Evolutionary conservation across 441 rosid genomes (phyloP), one percentile per base, ranked within the genome.

Genomic region (Euphorbia corollata): DNA sequence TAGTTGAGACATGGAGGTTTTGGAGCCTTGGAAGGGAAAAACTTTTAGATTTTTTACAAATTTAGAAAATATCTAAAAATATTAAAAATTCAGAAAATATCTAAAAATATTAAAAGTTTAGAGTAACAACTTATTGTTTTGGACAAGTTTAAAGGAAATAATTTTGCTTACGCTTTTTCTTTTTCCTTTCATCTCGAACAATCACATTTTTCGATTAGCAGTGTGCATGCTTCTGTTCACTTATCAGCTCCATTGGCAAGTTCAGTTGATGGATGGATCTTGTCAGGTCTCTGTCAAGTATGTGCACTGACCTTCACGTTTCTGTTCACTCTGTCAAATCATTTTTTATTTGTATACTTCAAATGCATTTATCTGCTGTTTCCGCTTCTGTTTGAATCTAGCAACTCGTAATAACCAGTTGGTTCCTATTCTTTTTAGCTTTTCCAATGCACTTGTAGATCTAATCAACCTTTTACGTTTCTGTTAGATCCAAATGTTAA

Each of bases 141-240:
- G n/a, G n/a, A n/a, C n/a, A n/a, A n/a, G n/a, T n/a, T n/a, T n/a
- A n/a, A n/a, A n/a, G n/a, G n/a, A n/a, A n/a, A 56, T 23, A 56
- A 15, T 10, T 18, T 55, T n/a, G 20, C 41, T 71, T 36, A 54
- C 34, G 18, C 12, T 45, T 66, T 57, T 22, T 50, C 66, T 43
- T 65, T 59, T 51, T 51, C 23, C 11, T n/a, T 63, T 70, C 9
- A 23, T 71, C 69, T 68, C 68, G 77, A 67, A 64, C 61, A 41
- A 39, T 68, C 53, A 50, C 58, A 63, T 64, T 27, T 67, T 71
- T 39, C 24, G n/a, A 68, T 57, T 59, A 63, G 74, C 74, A 94
- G 99, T 88, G 54, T 94, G 86, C 76, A 68, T 88, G 41, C 76
- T 89, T 75, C 84, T 91, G 60, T 86, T 94, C 86, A 74, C 99